Evolutionary conservation across 345 rosid genomes (phyloP), one percentile per base, ranked within the genome.

Genomic region (Kernera saxatilis): DNA sequence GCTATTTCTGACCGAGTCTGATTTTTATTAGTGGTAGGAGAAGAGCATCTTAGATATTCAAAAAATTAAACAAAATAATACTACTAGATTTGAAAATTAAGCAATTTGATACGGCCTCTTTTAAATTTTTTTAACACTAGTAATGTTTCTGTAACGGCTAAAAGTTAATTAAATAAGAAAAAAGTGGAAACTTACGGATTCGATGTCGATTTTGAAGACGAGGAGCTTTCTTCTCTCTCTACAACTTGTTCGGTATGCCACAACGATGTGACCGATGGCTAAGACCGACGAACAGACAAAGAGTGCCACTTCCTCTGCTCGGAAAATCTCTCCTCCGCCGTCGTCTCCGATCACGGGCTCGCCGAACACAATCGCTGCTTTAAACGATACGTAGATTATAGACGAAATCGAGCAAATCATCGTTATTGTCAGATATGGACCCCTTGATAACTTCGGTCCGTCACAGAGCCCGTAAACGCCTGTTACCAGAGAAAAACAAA

Each of bases 121-220:
- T 18, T 6, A 8, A 54, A 23, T 5, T 36, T 12, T 12, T 27
- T 19, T 14, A 70, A 45, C 18, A 37, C 51, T 36, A 36, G 2
- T 48, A 48, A 30, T 66, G 71, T 7, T 66, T 56, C 3, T 57
- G 67, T 67, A 59, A 74, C 78, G 78, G 78, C 73, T 67, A 11
- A 74, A 57, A 14, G 59, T 27, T 21, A 8, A 53, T 63, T 7
- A 15, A 71, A 5, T n/a, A 27, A 29, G 6, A n/a, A 23, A 35
- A 36, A 11, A 27, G 17, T 26, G 8, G 19, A 50, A 32, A 84
- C 98, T 87, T 83, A 91, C 98, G 72, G 97, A 89, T 89, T 93
- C 98, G 56, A 91, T 93, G 77, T 93, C 98, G 65, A 93, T 93
- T 78, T 86, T 91, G 87, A 82, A 93, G 30, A 93, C 96, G 21